Conservation (phyloP, 768 basidiomycete species). For the Leucocoprinus leucothites region DNA sequence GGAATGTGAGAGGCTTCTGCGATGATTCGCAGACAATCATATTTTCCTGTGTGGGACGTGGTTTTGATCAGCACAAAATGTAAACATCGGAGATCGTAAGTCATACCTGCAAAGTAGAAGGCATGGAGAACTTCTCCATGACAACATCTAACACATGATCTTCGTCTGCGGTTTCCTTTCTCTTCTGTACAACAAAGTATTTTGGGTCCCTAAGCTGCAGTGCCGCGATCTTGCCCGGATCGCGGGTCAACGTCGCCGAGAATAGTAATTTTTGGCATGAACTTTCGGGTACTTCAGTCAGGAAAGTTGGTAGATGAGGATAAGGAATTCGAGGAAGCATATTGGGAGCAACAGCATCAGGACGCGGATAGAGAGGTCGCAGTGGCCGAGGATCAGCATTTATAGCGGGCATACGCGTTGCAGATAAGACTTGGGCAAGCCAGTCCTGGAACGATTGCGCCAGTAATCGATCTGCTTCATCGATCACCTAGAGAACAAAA, state of each 20-base stretch:
- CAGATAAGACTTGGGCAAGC: conserved; percentile 80
- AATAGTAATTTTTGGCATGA: conserved; percentile 95
- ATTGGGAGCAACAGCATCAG: conserved; percentile 64
- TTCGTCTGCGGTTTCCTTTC: conserved; percentile 29
- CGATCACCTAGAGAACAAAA: conserved; percentile 66
- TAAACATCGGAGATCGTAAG: not conserved
- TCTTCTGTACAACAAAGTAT: conserved; percentile 82
- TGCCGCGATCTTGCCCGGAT: conserved; percentile 89
- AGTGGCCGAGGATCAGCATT: not conserved
- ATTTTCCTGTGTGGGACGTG: conserved; percentile 58
- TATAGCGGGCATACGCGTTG: conserved; percentile 41
- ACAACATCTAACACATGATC: conserved; percentile 47
- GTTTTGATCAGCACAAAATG: not conserved
- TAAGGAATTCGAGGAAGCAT: conserved; percentile 43
- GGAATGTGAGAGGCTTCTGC: conserved; percentile 85
- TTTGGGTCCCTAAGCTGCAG: conserved; percentile 76
- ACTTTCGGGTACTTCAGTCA: conserved; percentile 53
- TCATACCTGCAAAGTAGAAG: conserved; percentile 65
- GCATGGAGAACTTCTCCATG: conserved; percentile 81
- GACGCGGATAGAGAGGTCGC: conserved; percentile 18
- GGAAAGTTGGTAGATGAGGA: conserved; percentile 41
- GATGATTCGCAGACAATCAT: conserved; percentile 79
- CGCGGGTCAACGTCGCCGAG: conserved; percentile 91
- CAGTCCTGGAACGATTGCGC: conserved; percentile 97
- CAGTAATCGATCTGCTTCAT: conserved; percentile 95